These are phyloP conservation scores for Pleodorina starrii DNA, from an alignment of 139 green algal genomes.

Conservation along the genomic window DNA sequence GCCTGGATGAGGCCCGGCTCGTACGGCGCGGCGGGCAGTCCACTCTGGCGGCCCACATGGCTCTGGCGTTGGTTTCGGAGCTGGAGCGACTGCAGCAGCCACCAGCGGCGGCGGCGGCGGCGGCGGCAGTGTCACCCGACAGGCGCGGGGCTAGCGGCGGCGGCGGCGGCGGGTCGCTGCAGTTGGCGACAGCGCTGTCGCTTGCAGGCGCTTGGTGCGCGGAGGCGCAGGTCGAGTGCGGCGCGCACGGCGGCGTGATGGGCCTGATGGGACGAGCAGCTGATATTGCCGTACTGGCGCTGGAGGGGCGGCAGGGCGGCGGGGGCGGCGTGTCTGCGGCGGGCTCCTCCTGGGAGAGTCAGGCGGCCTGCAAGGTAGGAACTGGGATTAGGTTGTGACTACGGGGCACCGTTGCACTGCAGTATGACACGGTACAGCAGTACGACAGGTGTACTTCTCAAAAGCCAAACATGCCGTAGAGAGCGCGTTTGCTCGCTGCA, in stretches of 20 bases:
- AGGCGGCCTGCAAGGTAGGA: constrained; percentile 36
- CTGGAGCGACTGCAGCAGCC: background rate
- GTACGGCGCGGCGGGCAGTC: background rate
- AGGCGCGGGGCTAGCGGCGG: background rate
- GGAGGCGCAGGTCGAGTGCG: constrained; percentile 50
- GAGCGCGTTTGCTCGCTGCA: too few species aligned
- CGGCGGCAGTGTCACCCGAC: background rate
- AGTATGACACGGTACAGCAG: too few species aligned
- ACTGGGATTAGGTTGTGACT: too few species aligned
- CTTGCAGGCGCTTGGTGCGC: constrained; percentile 85
- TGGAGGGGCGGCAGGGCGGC: constrained; percentile 77
- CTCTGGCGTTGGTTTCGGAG: constrained; percentile 13
- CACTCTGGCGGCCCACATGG: constrained; percentile 25
- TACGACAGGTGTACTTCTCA: too few species aligned
- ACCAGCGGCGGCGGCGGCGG: background rate
- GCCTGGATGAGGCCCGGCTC: constrained; percentile 35
- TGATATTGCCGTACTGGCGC: constrained; percentile 28
- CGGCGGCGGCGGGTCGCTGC: constrained; percentile 34
- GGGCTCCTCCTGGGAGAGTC: background rate
- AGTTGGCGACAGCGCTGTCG: constrained; percentile 64
- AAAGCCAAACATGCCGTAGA: too few species aligned
- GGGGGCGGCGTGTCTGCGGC: constrained; percentile 26
- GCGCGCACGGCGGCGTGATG: constrained; percentile 25
- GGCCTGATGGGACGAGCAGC: constrained; percentile 36
- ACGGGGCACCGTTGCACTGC: too few species aligned